Evolutionary conservation across 345 rosid genomes (phyloP), one percentile per base, ranked within the genome.

Genomic region (Lepidium didymum): DNA sequence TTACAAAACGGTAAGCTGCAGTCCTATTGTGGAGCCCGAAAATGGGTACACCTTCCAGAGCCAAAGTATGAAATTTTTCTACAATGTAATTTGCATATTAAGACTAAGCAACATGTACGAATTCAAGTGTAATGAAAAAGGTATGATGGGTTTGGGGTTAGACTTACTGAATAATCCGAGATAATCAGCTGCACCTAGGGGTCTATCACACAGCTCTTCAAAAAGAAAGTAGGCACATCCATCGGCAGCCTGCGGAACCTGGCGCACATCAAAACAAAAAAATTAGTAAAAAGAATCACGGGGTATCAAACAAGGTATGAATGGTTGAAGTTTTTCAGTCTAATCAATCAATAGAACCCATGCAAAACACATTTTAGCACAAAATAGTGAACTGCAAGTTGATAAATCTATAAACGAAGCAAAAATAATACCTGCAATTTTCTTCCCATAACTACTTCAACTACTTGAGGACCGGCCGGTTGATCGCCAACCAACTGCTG

Each of bases 401-500:
- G 49, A 65, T 60, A 13, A 12, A 34, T 50, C 29, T 8, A 36
- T 27, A 13, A 33, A 49, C 31, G 53, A 46, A 41, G 56, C 59
- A 58, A 10, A 7, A 27, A 52, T 65, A 79, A 41, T 18, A 87
- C 97, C 97, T 82, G 75, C 72, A 94, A 68, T 37, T 69, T 88
- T 74, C 99, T 85, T 79, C 99, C 97, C 99, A 93, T 93, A 34
- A 91, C 85, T 38, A 94, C 95, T 83, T 94, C 97, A 73, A 85
- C 95, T 72, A 80, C 86, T 70, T 81, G 86, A 19, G 88, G 85
- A 41, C 76, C 54, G 3, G 86, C 85, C 11, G 50, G 64, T 52
- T 79, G 72, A 66, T 81, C 83, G 33, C 88, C 96, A 51, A 81
- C 78, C 73, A 94, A 61, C 68, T 72, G 79, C 74, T 80, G 79